Percentiles rank a stretch among this genome's conserved stretches.
Conservation (phyloP, 371 early-diverging fungal genomes). For the Sporodiniella umbellata region DNA sequence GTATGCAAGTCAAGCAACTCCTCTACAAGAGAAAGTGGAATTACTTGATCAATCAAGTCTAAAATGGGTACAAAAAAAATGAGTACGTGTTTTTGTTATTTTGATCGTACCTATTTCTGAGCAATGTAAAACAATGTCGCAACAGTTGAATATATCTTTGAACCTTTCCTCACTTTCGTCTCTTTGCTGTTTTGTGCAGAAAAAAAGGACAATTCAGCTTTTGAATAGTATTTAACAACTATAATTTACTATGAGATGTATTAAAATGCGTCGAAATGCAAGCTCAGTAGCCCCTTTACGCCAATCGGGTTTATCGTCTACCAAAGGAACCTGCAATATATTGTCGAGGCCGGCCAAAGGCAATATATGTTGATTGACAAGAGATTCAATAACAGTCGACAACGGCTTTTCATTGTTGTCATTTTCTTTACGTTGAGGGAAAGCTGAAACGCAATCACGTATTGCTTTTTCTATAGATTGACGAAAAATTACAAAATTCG, state of each 20-base stretch:
- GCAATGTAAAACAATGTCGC: conserved; percentile 36
- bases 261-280: conserved; percentile 25
- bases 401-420: conserved; percentile 12
- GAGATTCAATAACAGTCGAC: conserved; percentile 10
- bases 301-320: conserved; percentile 36
- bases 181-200: background rate
- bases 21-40: conserved; percentile 57
- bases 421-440: conserved; percentile 2
- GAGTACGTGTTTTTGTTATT: background rate
- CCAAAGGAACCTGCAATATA: conserved; percentile 5
- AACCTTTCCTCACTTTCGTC: conserved; percentile 24
- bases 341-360: conserved; percentile 24
- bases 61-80: background rate
- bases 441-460: conserved; percentile 3
- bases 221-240: background rate
- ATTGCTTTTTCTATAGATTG: conserved; percentile 13
- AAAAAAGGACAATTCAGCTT: background rate
- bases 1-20: conserved; percentile 69
- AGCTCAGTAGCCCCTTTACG: conserved; percentile 37
- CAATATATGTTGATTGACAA: conserved; percentile 15
- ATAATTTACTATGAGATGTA: conserved; percentile 26
- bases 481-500: conserved; percentile 16
- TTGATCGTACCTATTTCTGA: conserved; percentile 29
- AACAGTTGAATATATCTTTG: conserved; percentile 24
- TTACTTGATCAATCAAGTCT: conserved; percentile 42